phyloP scores from a whole-genome alignment of 1,284 basidiomycete genomes.

The Pseudozyma thailandica region DNA sequence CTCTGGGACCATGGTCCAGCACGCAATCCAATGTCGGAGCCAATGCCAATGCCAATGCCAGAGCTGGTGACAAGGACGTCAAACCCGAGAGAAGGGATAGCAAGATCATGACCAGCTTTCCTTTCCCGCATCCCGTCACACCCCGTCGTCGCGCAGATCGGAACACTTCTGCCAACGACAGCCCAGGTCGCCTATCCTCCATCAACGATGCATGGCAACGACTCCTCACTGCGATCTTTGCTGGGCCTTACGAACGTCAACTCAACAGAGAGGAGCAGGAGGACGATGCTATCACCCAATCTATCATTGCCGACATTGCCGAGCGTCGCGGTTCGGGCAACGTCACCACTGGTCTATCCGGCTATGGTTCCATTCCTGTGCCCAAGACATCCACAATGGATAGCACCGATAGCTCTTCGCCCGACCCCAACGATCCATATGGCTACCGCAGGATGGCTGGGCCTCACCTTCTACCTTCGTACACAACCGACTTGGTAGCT shows the following conservation, averaged over 20 bases:
- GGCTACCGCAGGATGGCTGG: constrained; percentile 50
- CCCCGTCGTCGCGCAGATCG: constrained; percentile 6
- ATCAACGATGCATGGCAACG: constrained; percentile 28
- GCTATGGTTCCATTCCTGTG: constrained; percentile 24
- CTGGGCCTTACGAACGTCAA: constrained; percentile 39
- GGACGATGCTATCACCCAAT: constrained; percentile 34
- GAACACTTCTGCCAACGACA: neutral
- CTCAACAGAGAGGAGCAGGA: constrained; percentile 30
- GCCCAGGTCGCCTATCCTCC: neutral
- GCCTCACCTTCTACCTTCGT: constrained; percentile 35
- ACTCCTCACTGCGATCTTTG: constrained; percentile 28
- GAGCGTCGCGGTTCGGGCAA: constrained; percentile 6
- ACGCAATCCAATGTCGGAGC: neutral
- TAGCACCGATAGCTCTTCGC: neutral
- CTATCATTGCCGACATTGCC: constrained; percentile 30
- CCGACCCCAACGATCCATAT: constrained; percentile 40
- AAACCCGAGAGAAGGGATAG: constrained; percentile 26
- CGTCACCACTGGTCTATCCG: neutral
- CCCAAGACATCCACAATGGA: neutral
- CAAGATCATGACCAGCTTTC: constrained; percentile 53
- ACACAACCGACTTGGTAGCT: constrained; percentile 35
- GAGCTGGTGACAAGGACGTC: neutral
- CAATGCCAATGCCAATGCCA: neutral
- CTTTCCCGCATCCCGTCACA: constrained; percentile 45
- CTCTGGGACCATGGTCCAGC: constrained; percentile 19